Evolutionary conservation across 2,329 filamentous ascomycete genomes (phyloP).

Genomic region (Microsporum canis): DNA sequence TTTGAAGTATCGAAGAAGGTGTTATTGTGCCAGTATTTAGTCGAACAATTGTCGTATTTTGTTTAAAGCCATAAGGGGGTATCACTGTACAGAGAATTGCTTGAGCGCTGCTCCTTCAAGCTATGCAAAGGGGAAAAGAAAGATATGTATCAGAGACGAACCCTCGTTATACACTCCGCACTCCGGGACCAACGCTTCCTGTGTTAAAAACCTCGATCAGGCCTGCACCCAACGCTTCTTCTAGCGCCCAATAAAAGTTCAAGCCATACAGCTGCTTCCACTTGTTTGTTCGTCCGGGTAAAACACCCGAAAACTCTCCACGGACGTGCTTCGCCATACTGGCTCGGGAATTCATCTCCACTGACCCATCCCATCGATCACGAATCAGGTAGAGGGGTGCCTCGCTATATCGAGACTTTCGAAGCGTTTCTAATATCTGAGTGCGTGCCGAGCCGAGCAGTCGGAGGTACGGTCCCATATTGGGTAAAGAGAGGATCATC

Average conservation of each 20-base stretch:
- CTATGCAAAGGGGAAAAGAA: not conserved
- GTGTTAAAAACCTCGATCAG: slow-evolving; percentile 53
- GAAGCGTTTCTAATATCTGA: slow-evolving; percentile 44
- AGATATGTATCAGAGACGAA: not conserved
- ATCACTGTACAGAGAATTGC: not conserved
- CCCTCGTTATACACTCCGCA: slow-evolving; percentile 28
- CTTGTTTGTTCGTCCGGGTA: slow-evolving; percentile 51
- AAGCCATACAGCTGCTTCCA: slow-evolving; percentile 52
- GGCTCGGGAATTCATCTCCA: slow-evolving; percentile 34
- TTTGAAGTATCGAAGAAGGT: not conserved
- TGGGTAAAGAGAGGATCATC: slow-evolving; percentile 46
- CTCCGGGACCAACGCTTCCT: slow-evolving; percentile 48
- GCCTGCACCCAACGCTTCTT: slow-evolving; percentile 50
- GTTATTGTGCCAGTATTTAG: not conserved
- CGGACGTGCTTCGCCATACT: slow-evolving; percentile 42
- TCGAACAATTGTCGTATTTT: not conserved
- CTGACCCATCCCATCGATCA: slow-evolving; percentile 54
- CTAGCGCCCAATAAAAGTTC: slow-evolving; percentile 49
- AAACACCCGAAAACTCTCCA: slow-evolving; percentile 44
- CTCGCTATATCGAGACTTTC: slow-evolving; percentile 43
- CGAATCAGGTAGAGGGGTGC: slow-evolving; percentile 43
- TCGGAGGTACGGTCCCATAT: slow-evolving; percentile 49
- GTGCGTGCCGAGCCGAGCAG: slow-evolving; percentile 44
- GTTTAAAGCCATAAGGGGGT: not conserved
- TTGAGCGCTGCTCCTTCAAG: not conserved